Conservation (phyloP, 1,284 basidiomycete genomes). For the Kalmanozyma brasiliensis region DNA sequence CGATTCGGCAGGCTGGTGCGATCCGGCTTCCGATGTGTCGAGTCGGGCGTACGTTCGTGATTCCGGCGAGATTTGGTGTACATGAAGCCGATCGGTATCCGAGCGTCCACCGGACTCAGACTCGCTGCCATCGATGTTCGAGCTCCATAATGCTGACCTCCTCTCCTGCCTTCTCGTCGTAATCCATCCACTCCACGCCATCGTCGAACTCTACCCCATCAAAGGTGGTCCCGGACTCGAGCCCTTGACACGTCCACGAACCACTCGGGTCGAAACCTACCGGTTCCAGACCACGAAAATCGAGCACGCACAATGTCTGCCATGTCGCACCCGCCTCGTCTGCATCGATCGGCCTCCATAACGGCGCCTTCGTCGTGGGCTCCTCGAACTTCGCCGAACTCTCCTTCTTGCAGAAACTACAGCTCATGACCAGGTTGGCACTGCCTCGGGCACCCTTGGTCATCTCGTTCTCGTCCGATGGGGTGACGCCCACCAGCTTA, state of each 20-base stretch:
- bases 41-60: too few species aligned
- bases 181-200: conserved; percentile 65
- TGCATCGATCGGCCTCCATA: conserved; percentile 43
- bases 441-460: conserved; percentile 52
- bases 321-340: conserved; percentile 32
- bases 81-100: too few species aligned
- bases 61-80: too few species aligned
- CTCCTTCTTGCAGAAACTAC: conserved; percentile 60
- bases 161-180: conserved; percentile 64
- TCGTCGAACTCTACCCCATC: conserved; percentile 63
- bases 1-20: too few species aligned
- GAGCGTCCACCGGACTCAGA: conserved; percentile 1
- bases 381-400: conserved; percentile 56
- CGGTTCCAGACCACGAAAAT: conserved; percentile 63
- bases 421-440: conserved; percentile 63
- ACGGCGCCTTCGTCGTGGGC: conserved; percentile 56
- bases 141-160: conserved; percentile 63
- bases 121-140: conserved; percentile 46
- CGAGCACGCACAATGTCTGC: conserved; percentile 61
- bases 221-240: conserved; percentile 52
- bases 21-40: too few species aligned
- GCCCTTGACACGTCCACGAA: conserved; percentile 54
- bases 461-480: conserved; percentile 55
- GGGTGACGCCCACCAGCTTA: conserved; percentile 56
- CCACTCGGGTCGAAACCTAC: conserved; percentile 48